A percentile compares a stretch with the other conserved stretches of the same genome.
Conservation (phyloP, 2,329 filamentous ascomycete species). For the Neobulgaria alba region DNA sequence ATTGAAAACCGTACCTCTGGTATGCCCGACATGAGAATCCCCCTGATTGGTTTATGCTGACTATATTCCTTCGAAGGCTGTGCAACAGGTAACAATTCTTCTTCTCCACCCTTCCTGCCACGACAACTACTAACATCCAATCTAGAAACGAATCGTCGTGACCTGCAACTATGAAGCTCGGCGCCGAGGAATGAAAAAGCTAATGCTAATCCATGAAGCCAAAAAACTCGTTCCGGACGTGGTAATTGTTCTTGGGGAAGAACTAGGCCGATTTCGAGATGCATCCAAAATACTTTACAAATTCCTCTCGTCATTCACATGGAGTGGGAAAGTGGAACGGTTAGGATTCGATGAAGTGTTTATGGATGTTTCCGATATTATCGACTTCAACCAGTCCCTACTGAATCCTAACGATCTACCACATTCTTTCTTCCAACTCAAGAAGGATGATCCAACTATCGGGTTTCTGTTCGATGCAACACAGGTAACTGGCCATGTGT, state of each 20-base stretch:
- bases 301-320: slow-evolving; percentile 65
- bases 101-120: background rate
- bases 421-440: slow-evolving; percentile 73
- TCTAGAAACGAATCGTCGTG: slow-evolving; percentile 54
- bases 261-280: slow-evolving; percentile 76
- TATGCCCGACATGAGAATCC: slow-evolving; percentile 53
- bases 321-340: slow-evolving; percentile 70
- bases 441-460: slow-evolving; percentile 61
- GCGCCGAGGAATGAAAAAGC: slow-evolving; percentile 62
- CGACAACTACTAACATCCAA: slow-evolving; percentile 41
- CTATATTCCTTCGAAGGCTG: slow-evolving; percentile 21
- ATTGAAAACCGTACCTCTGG: slow-evolving; percentile 65
- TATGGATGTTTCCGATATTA: slow-evolving; percentile 68
- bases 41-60: slow-evolving; percentile 11
- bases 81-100: slow-evolving; percentile 24
- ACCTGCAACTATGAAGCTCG: slow-evolving; percentile 94
- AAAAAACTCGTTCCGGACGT: slow-evolving; percentile 73
- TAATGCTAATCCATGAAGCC: slow-evolving; percentile 79
- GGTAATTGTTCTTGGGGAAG: slow-evolving; percentile 79
- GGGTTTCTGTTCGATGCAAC: slow-evolving; percentile 76
- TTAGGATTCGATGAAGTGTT: slow-evolving; percentile 85
- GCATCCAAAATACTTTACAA: slow-evolving; percentile 72
- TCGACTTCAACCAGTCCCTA: slow-evolving; percentile 69
- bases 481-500: slow-evolving; percentile 48
- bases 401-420: slow-evolving; percentile 57